Conservation (phyloP, 106 monocot genomes). For the Xerophyta viscosa region DNA sequence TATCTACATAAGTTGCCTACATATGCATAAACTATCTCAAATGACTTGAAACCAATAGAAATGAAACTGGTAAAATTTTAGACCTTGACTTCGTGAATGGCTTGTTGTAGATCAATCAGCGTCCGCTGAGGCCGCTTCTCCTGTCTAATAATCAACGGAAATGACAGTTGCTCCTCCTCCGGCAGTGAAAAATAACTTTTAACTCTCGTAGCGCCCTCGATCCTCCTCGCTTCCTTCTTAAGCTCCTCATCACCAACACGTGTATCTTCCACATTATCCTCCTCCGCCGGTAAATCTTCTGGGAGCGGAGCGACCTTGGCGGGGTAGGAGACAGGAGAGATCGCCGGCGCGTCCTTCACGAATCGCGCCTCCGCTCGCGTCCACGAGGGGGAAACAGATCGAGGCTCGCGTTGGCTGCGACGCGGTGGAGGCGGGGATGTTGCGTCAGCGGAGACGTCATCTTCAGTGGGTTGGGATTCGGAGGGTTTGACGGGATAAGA, state of each 20-base stretch:
- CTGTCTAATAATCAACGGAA: constrained; percentile 46
- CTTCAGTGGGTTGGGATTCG: constrained; percentile 15
- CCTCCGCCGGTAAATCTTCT: constrained; percentile 32
- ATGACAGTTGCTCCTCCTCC: constrained; percentile 64
- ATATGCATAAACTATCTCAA: too few relatives aligned
- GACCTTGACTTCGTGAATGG: constrained; percentile 84
- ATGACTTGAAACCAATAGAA: too few relatives aligned
- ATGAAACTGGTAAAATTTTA: neutral
- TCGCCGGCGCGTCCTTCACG: constrained; percentile 53
- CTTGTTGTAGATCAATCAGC: constrained; percentile 46
- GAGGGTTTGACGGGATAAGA: constrained; percentile 44
- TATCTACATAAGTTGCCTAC: too few relatives aligned
- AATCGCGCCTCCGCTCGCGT: constrained; percentile 70
- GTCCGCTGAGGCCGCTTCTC: constrained; percentile 53
- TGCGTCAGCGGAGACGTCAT: neutral
- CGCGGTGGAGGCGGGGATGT: neutral
- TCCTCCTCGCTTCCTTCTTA: constrained; percentile 52
- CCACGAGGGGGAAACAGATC: constrained; percentile 16
- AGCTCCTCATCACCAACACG: constrained; percentile 27
- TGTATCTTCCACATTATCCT: constrained; percentile 18
- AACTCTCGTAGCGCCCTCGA: constrained; percentile 35
- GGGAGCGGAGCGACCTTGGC: constrained; percentile 70
- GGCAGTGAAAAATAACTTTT: constrained; percentile 32
- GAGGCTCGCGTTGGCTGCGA: neutral
- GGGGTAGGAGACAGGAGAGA: constrained; percentile 61